Evolutionary conservation across 225 moss, liverwort and hornwort genomes (phyloP).

Genomic region (Lunularia cruciata): DNA sequence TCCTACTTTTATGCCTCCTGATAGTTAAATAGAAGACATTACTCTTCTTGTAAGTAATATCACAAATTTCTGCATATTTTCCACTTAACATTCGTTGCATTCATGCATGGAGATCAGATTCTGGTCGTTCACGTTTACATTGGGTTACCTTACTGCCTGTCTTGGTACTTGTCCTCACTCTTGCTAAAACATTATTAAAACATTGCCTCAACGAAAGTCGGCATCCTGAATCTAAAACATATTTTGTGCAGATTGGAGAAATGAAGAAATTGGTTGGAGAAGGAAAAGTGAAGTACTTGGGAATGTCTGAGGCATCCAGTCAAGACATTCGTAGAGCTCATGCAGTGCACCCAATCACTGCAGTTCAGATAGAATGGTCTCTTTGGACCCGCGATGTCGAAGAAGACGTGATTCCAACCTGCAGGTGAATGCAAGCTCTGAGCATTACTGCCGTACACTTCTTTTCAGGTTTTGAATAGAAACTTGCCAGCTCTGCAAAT

Average conservation of each 20-base stretch:
- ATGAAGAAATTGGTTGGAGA: constrained; percentile 45
- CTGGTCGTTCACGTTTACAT: too few species aligned
- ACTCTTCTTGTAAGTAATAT: too few species aligned
- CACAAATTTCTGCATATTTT: too few species aligned
- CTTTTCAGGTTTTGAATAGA: too few species aligned
- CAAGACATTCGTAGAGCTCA: constrained; percentile 49
- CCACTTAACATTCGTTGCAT: too few species aligned
- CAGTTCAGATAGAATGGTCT: constrained; percentile 44
- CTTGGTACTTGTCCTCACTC: too few species aligned
- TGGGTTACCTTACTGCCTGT: not conserved
- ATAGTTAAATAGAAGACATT: too few species aligned
- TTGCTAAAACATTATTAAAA: too few species aligned
- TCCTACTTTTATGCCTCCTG: not conserved
- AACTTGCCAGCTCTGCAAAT: too few species aligned
- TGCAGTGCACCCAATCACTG: constrained; percentile 53
- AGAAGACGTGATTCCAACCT: constrained; percentile 51
- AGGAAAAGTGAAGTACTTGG: constrained; percentile 53
- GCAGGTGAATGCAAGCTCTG: constrained; percentile 29
- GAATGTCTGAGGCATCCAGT: constrained; percentile 44
- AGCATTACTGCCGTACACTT: too few species aligned
- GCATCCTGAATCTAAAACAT: not conserved
- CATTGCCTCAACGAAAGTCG: too few species aligned
- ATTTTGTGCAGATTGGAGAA: constrained; percentile 25
- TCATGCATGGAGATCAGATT: too few species aligned
- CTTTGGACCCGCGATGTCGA: constrained; percentile 51